These are phyloP conservation scores for Thermochaetoides thermophila DNA, from an alignment of 495 filamentous ascomycete genomes.

Conservation along the genomic window DNA sequence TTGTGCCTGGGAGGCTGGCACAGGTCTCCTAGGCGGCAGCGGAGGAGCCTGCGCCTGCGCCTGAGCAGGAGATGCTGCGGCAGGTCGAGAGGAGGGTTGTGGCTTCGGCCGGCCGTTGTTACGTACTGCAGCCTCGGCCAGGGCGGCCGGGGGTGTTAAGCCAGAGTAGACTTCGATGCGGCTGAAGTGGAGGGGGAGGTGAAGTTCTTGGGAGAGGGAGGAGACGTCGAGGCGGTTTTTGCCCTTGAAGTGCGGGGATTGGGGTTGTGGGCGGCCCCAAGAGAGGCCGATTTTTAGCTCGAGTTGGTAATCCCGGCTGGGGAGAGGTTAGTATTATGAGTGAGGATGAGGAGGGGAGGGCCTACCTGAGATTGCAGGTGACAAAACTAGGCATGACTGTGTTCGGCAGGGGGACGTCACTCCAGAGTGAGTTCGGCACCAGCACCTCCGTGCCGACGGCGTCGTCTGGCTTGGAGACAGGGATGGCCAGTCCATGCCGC, in stretches of 20 bases:
- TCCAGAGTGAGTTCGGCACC: constrained; percentile 57
- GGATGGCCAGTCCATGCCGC: constrained; percentile 47
- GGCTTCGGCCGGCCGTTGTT: constrained; percentile 4
- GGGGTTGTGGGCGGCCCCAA: constrained; percentile 18
- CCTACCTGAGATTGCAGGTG: constrained; percentile 68
- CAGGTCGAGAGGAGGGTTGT: neutral
- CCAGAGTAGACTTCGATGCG: constrained; percentile 72
- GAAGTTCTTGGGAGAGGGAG: constrained; percentile 47
- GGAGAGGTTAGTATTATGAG: neutral
- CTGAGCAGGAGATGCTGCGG: too few relatives aligned
- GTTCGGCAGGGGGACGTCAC: constrained; percentile 52
- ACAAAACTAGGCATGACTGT: constrained; percentile 73
- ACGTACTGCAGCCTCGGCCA: constrained; percentile 51
- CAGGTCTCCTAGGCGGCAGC: constrained; percentile 11
- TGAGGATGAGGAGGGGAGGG: neutral
- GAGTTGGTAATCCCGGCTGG: constrained; percentile 58
- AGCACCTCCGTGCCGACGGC: constrained; percentile 47
- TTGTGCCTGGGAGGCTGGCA: too few relatives aligned
- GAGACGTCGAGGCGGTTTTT: constrained; percentile 4
- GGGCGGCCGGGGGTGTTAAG: constrained; percentile 62
- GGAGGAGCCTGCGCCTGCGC: constrained; percentile 3
- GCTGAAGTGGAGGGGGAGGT: constrained; percentile 63
- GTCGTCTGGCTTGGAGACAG: constrained; percentile 43
- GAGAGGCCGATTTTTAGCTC: constrained; percentile 66
- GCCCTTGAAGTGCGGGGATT: too few relatives aligned